Conservation (phyloP, 164 flowering plant species). For the Aristolochia contorta region DNA sequence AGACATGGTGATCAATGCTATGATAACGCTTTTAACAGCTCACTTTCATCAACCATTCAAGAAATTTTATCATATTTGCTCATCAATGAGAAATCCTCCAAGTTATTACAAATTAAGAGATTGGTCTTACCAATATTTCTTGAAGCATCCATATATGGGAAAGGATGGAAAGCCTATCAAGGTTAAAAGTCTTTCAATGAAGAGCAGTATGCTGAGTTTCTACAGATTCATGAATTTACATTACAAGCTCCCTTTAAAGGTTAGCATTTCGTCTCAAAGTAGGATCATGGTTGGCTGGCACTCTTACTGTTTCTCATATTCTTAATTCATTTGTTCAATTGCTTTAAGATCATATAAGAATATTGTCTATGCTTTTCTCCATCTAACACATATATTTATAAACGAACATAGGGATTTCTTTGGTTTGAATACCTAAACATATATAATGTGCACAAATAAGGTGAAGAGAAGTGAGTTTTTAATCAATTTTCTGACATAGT, state of each 20-base stretch:
- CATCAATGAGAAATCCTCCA: constrained; percentile 44
- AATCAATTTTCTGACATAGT: too few species aligned
- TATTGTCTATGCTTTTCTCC: too few species aligned
- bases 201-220: constrained; percentile 35
- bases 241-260: constrained; percentile 51
- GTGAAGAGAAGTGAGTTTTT: too few species aligned
- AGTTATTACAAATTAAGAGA: constrained; percentile 12
- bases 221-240: constrained; percentile 39
- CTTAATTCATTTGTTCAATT: too few species aligned
- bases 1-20: constrained; percentile 80
- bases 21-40: constrained; percentile 42
- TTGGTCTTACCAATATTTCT: constrained; percentile 28
- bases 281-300: too few species aligned
- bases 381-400: too few species aligned
- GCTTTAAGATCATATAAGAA: too few species aligned
- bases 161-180: constrained; percentile 46
- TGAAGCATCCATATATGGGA: constrained; percentile 35
- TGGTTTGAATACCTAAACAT: too few species aligned
- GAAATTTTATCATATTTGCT: constrained; percentile 52
- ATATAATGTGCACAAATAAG: too few species aligned
- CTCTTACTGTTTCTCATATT: too few species aligned
- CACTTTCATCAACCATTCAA: constrained; percentile 27
- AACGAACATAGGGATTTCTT: too few species aligned
- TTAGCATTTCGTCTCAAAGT: constrained; percentile 2
- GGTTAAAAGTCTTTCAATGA: constrained; percentile 22